phyloP scores from a whole-genome alignment of 257 asterid genomes.

The Nicotiana knightiana region DNA sequence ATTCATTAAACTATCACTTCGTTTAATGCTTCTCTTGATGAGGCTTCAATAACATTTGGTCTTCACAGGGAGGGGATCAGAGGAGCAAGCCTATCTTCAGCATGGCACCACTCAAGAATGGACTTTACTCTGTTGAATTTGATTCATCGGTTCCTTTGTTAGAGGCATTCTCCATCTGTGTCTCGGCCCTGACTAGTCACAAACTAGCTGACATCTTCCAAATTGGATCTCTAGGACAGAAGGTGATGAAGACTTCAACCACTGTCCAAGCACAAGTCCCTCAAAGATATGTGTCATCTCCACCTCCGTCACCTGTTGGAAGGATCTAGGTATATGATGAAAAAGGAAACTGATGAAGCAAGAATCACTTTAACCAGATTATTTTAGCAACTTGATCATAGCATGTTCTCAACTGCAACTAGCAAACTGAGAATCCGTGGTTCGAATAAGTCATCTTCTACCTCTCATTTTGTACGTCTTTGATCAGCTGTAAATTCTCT shows the following conservation, averaged over 20 bases:
- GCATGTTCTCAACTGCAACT: not conserved
- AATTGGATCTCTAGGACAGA: constrained; percentile 15
- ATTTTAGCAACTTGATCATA: not conserved
- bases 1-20: not conserved
- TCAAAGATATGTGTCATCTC: constrained; percentile 51
- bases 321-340: constrained; percentile 41
- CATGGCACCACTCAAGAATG: constrained; percentile 56
- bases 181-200: constrained; percentile 51
- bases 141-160: constrained; percentile 56
- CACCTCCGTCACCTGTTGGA: constrained; percentile 87
- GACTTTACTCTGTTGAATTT: constrained; percentile 53
- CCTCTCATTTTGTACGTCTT: not conserved
- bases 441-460: not conserved
- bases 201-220: constrained; percentile 43
- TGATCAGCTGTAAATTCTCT: constrained; percentile 7
- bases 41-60: not conserved
- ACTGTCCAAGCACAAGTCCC: constrained; percentile 38
- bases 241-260: constrained; percentile 19
- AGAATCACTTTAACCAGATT: not conserved
- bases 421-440: not conserved
- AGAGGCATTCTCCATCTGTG: constrained; percentile 79
- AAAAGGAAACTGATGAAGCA: not conserved
- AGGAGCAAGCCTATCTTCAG: constrained; percentile 52
- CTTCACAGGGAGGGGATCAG: constrained; percentile 43
- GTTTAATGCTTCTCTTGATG: not conserved